Conservation (phyloP, 768 basidiomycete species). For the Pisolithus albus region DNA sequence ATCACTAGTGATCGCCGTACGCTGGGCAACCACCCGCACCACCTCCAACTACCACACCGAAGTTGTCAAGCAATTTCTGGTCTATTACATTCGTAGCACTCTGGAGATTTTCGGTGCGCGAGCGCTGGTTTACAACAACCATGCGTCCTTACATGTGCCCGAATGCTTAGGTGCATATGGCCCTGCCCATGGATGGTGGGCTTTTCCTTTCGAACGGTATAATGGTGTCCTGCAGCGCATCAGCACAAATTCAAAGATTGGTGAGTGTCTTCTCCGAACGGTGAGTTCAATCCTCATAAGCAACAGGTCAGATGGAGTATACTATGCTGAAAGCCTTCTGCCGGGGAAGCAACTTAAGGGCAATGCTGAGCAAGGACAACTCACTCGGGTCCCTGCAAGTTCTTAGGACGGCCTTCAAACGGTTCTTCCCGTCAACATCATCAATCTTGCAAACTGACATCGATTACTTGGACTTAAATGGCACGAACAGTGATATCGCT, state of each 20-base stretch:
- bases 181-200: conserved; percentile 22
- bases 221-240: conserved; percentile 26
- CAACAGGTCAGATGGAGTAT: too few relatives aligned
- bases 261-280: conserved; percentile 7
- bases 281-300: too few relatives aligned
- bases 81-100: background rate
- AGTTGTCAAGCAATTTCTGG: background rate
- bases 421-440: too few relatives aligned
- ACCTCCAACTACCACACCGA: background rate
- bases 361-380: too few relatives aligned
- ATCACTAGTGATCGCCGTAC: background rate
- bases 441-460: too few relatives aligned
- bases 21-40: background rate
- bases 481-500: too few relatives aligned
- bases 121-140: conserved; percentile 26
- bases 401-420: too few relatives aligned
- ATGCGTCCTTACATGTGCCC: conserved; percentile 33
- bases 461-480: too few relatives aligned
- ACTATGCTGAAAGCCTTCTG: too few relatives aligned
- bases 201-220: conserved; percentile 25
- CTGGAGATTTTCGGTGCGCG: background rate
- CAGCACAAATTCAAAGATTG: conserved; percentile 26
- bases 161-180: conserved; percentile 23
- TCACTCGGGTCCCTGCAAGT: too few relatives aligned
- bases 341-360: too few relatives aligned